Conservation (phyloP, 1,284 basidiomycete species). For the Microbotryomycetes sp. region DNA sequence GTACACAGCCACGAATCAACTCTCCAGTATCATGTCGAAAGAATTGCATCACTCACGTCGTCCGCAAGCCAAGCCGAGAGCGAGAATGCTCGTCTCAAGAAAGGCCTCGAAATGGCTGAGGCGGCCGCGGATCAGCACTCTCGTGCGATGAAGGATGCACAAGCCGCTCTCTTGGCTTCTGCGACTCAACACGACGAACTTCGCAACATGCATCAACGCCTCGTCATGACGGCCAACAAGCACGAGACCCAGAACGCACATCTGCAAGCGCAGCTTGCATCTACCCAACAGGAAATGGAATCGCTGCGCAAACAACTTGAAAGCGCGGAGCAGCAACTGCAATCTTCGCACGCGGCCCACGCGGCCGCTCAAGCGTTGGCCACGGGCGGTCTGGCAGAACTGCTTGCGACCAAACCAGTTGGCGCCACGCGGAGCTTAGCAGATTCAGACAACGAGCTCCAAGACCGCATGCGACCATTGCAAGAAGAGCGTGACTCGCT, state of each 20-base stretch:
- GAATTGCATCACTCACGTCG: conserved; percentile 67
- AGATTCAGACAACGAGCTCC: neutral
- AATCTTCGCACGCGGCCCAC: conserved; percentile 68
- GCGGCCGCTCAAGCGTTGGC: conserved; percentile 75
- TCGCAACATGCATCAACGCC: conserved; percentile 62
- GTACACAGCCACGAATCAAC: conserved; percentile 57
- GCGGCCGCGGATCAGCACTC: conserved; percentile 72
- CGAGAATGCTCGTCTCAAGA: conserved; percentile 66
- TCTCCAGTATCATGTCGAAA: conserved; percentile 71
- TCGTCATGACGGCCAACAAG: conserved; percentile 57
- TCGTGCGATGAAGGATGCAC: conserved; percentile 75
- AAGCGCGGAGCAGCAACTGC: conserved; percentile 15
- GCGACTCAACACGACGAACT: conserved; percentile 72
- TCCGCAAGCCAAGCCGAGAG: conserved; percentile 67
- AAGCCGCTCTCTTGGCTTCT: conserved; percentile 65
- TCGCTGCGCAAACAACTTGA: conserved; percentile 1
- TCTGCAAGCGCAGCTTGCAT: conserved; percentile 41
- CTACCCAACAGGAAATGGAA: conserved; percentile 5
- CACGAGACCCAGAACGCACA: conserved; percentile 44
- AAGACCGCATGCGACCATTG: neutral
- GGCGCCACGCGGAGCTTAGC: neutral
- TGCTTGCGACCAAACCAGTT: conserved; percentile 50
- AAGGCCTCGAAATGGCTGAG: conserved; percentile 46
- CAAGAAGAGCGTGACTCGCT: conserved; percentile 60
- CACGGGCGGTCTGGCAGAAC: conserved; percentile 70